phyloP scores from a whole-genome alignment of 768 basidiomycete species.

The Pleurotus citrinopileatus region DNA sequence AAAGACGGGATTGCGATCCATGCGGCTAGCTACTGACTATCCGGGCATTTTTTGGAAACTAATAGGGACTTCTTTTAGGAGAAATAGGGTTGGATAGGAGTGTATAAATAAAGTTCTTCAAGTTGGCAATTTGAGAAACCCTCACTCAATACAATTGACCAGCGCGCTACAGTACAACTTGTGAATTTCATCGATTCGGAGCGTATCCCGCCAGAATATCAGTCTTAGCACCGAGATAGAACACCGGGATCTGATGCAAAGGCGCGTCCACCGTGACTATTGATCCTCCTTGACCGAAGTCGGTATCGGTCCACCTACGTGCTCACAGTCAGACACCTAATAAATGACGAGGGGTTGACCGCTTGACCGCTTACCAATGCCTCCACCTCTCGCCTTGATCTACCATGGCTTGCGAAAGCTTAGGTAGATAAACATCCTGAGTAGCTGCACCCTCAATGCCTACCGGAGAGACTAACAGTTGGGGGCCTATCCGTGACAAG shows the following conservation, averaged over 20 bases:
- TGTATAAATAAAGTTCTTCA: too few relatives aligned
- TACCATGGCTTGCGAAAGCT: slow-evolving; percentile 14
- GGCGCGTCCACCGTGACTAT: slow-evolving; percentile 26
- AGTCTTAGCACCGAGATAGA: slow-evolving; percentile 26
- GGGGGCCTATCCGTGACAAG: slow-evolving; percentile 19
- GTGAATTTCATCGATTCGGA: neutral
- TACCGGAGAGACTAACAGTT: slow-evolving; percentile 30
- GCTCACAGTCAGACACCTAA: neutral
- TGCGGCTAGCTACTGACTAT: too few relatives aligned
- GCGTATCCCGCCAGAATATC: slow-evolving; percentile 24
- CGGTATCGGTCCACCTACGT: slow-evolving; percentile 33
- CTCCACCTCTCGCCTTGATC: slow-evolving; percentile 24
- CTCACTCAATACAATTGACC: too few relatives aligned
- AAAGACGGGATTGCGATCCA: too few relatives aligned
- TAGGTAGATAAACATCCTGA: slow-evolving; percentile 28
- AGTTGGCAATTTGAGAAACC: too few relatives aligned
- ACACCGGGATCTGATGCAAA: slow-evolving; percentile 31
- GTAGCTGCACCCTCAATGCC: slow-evolving; percentile 23
- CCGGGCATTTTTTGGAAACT: too few relatives aligned
- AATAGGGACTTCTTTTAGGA: too few relatives aligned
- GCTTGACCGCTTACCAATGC: slow-evolving; percentile 23
- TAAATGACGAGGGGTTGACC: too few relatives aligned
- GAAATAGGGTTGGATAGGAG: too few relatives aligned
- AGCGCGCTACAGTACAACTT: too few relatives aligned
- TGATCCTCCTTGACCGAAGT: slow-evolving; percentile 25